Base-by-base conservation (phyloP, 2,329 filamentous ascomycete genomes). In the Pestalotiopsis sp. region DNA sequence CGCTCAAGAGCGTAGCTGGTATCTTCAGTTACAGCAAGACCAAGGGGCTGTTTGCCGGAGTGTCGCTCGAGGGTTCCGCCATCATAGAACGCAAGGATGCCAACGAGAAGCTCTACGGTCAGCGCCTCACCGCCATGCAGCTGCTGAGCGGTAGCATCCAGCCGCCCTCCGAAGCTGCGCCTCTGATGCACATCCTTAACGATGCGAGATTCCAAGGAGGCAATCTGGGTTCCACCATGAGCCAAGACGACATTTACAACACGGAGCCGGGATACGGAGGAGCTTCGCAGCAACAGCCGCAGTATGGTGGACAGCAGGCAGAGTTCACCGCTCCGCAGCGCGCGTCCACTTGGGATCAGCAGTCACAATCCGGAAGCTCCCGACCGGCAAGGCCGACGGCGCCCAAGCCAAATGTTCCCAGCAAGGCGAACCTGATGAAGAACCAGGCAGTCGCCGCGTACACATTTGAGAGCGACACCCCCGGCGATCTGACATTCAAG, bases 11-110 rank as follows among this genome's bases (percentile, higher is more conserved):
- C 71, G 92, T 98, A 9, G 93, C 95, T 0, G 96, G 93, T 66
- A 91, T 99, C 64, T 99, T 99, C 85, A 93, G 93, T 76, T 99
- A 99, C 86, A 96, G 92, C 79, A 98, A 98, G 83, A 99, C 96
- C 13, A 98, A 98, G 84, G 96, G 96, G 23, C 84, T 99, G 39
- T 99, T 99, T 75, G 96, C 96, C 4, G 96, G 96, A 77, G 95
- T 99, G 62, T 97, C 93, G 74, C 84, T 99, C 73, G 96, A 99
- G 80, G 96, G 96, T 25, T 95, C 92, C 70, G 94, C 93, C 66
- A 91, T 99, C 72, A 93, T 98, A 71, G 96, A 99, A 83, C 90
- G 96, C 72, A 92, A 94, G 82, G 96, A 99, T 81, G 96, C 96
- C 74, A 99, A 99, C 78, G 93, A 97, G 82, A 97, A 97, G 83